Evolutionary conservation across 805 yeast genomes (phyloP), one percentile per base, ranked within the genome.

Genomic region (Starmerella riodocensis): DNA sequence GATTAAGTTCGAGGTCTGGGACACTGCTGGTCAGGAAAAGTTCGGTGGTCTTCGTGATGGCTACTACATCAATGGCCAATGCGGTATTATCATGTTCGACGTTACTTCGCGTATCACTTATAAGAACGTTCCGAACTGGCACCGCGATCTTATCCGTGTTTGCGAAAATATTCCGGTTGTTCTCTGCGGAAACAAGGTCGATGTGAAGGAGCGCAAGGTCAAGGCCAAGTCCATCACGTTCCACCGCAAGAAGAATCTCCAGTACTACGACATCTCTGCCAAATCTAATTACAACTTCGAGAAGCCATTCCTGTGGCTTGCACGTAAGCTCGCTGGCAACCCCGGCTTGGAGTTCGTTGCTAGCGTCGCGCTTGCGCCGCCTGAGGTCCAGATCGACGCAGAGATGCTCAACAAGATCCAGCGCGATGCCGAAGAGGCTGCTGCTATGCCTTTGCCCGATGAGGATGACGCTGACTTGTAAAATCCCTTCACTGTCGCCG

Each of bases 101-200:
- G 98, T 91, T 50, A 91, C 99, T 49, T 85, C 97, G 39, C 86
- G 99, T 74, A 88, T 91, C 71, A 91, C 98, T 55, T 91, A 91
- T 74, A 91, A 91, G 74, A 91, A 91, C 69, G 99, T 91, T 64
- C 98, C 99, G 66, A 93, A 91, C 82, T 91, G 99, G 99, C 96
- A 93, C 79, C 81, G 98, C 72, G 99, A 91, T 69, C 75, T 91
- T 63, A 96, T 91, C 51, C 84, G 99, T 71, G 99, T 91, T 51
- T 91, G 99, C 73, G 99, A 91, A 72, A 91, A 88, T 77, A 91
- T 91, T 57, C 99, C 99, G 58, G 91, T 91, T 59, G 99, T 91
- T 47, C 73, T 91, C 54, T 84, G 95, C 73, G 99, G 99, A 71
- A 91, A 91, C 81, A 91, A 91, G 72, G 99, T 91, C 57, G 99